Evolutionary conservation across 2,329 filamentous ascomycete species (phyloP), one percentile per base, ranked within the genome.

Genomic region (Neofusicoccum kwambonambiense): DNA sequence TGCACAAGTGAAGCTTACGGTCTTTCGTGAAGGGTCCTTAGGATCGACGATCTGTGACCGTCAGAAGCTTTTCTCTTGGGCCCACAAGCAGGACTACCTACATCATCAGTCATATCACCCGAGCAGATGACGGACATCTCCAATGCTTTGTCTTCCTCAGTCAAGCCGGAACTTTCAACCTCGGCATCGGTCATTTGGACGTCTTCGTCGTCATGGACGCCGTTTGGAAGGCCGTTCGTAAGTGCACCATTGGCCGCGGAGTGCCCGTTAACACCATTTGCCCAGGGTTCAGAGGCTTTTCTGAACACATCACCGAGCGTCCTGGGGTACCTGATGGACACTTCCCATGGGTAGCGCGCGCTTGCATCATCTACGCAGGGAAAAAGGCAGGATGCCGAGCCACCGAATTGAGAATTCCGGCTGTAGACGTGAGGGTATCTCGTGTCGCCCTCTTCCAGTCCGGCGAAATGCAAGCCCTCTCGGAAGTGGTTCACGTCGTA

Each of bases 351-450:
- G 72, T 90, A 94, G 64, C 92, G 86, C 65, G 91, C 89, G 39
- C 88, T 88, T 27, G 90, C 87, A 73, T 96, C 91, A 74, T 99
- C 95, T 61, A 98, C 84, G 75, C 95, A 98, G 0, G 95, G 95
- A 72, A 99, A 99, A 31, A 98, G 87, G 70, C 90, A 93, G 52
- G 89, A 94, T 0, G 92, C 89, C 17, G 88, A 89, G 35, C 93
- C 93, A 0, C 92, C 87, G 67, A 91, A 89, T 47, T 90, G 81
- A 2, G 89, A 90, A 72, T 94, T 93, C 45, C 89, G 89, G 0
- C 94, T 96, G 76, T 96, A 99, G 56, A 91, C 89, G 79, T 99
- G 94, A 0, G 95, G 93, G 75, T 93, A 99, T 67, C 93, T 87
- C 64, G 83, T 83, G 74, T 97, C 94, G 58, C 89, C 86, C 64